Percentiles rank a stretch among this genome's conserved stretches.
These are phyloP conservation scores for Zizania latifolia DNA, from an alignment of 176 grass and related monocot species.

Conservation along the genomic window DNA sequence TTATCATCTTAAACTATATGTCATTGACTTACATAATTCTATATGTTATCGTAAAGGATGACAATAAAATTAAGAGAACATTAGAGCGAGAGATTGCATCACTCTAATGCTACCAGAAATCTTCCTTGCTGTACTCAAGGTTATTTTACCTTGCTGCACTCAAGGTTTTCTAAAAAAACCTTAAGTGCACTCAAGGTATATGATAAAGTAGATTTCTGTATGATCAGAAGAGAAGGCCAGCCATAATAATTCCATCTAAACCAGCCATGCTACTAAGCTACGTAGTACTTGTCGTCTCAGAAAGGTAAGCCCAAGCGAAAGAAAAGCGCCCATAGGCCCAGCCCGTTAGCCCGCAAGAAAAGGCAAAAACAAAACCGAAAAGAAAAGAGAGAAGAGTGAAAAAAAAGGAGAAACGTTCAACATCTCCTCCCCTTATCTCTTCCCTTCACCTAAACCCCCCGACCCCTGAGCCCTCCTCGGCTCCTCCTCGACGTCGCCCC, in stretches of 20 bases:
- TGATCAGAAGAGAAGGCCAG: background rate
- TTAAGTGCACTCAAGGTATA: background rate
- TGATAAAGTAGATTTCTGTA: background rate
- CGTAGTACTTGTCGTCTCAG: background rate
- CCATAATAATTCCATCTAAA: background rate
- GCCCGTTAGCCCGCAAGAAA: background rate
- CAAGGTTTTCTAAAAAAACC: background rate
- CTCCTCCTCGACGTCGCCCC: background rate
- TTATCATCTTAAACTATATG: too few species aligned
- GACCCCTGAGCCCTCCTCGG: background rate
- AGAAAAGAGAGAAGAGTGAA: background rate
- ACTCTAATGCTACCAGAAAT: too few species aligned
- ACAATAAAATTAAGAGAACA: too few species aligned
- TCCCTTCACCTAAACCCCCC: constrained; percentile 22
- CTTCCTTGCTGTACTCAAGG: background rate
- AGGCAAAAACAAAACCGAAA: background rate
- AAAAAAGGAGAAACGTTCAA: background rate
- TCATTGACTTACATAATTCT: too few species aligned
- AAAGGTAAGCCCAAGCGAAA: background rate
- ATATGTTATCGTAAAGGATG: too few species aligned
- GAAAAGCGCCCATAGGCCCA: background rate
- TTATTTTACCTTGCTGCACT: background rate
- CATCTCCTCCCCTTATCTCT: constrained; percentile 33
- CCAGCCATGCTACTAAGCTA: too few species aligned
- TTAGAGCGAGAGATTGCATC: too few species aligned